A percentile compares a stretch with the other conserved stretches of the same genome.
Conservation (phyloP, 768 basidiomycete species). For the Lentinula guzmanii region DNA sequence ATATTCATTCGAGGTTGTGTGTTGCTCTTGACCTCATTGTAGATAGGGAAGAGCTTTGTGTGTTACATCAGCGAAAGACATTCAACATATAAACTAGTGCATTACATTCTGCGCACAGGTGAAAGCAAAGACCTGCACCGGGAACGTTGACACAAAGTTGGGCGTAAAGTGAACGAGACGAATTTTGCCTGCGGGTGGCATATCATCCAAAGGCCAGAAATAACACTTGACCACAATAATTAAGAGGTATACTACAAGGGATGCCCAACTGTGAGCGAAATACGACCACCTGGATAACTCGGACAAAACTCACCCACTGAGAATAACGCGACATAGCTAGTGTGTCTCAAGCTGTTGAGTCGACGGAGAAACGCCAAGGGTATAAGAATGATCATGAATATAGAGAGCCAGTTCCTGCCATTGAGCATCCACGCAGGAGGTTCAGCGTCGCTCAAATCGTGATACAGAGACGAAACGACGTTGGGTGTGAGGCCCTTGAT, state of each 20-base stretch:
- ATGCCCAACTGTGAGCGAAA: slow-evolving; percentile 4
- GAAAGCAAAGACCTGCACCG: slow-evolving; percentile 90
- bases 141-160: slow-evolving; percentile 77
- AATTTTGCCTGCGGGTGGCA: slow-evolving; percentile 60
- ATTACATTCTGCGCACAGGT: slow-evolving; percentile 89
- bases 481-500: slow-evolving; percentile 92
- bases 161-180: slow-evolving; percentile 70
- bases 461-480: slow-evolving; percentile 79
- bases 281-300: background rate
- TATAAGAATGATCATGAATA: slow-evolving; percentile 70
- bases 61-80: background rate
- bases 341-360: slow-evolving; percentile 82
- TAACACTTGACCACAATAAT: slow-evolving; percentile 78
- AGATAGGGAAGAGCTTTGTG: slow-evolving; percentile 82
- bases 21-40: slow-evolving; percentile 83
- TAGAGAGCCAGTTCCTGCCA: slow-evolving; percentile 76
- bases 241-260: slow-evolving; percentile 60
- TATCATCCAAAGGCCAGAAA: slow-evolving; percentile 65
- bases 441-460: slow-evolving; percentile 53
- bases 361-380: slow-evolving; percentile 81
- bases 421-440: slow-evolving; percentile 74
- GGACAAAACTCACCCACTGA: slow-evolving; percentile 63
- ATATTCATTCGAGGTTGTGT: slow-evolving; percentile 79
- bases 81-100: background rate
- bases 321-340: slow-evolving; percentile 87